Percentiles rank a stretch among this genome's conserved stretches.
Conservation (phyloP, 1,284 basidiomycete genomes). For the Cryptococcus floricola region DNA sequence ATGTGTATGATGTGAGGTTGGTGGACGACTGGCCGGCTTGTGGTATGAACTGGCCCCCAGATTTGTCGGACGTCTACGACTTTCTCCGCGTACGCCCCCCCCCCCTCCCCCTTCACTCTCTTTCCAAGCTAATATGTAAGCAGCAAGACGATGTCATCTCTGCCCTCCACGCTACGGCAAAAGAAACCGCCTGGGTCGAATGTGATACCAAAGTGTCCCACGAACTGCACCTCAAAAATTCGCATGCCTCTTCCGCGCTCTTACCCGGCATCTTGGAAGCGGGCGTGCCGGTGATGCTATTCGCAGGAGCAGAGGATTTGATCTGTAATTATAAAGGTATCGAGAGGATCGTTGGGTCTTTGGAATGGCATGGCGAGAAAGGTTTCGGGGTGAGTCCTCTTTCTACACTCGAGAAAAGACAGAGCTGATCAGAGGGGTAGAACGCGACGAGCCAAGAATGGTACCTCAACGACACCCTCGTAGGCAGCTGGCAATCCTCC, state of each 20-base stretch:
- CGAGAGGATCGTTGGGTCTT: constrained; percentile 73
- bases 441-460: constrained; percentile 69
- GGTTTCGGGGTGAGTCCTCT: constrained; percentile 70
- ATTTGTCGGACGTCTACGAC: constrained; percentile 67
- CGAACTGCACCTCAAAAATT: constrained; percentile 59
- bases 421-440: constrained; percentile 47
- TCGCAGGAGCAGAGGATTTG: constrained; percentile 91
- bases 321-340: constrained; percentile 95
- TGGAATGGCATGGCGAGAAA: constrained; percentile 80
- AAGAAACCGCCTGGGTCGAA: constrained; percentile 83
- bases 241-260: constrained; percentile 69
- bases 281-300: constrained; percentile 80
- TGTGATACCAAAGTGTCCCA: constrained; percentile 68
- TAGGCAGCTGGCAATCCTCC: constrained; percentile 84
- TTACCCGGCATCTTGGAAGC: constrained; percentile 71
- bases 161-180: constrained; percentile 76
- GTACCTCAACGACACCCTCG: constrained; percentile 70
- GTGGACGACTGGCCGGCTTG: constrained; percentile 82
- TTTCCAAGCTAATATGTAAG: background rate
- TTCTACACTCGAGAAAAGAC: background rate
- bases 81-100: constrained; percentile 68
- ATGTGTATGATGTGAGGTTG: constrained; percentile 90
- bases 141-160: constrained; percentile 74
- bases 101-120: background rate
- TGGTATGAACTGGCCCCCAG: constrained; percentile 98